Evolutionary conservation across 2,329 filamentous ascomycete species (phyloP), one percentile per base, ranked within the genome.

Genomic region (Arthrobotrys musiformis): DNA sequence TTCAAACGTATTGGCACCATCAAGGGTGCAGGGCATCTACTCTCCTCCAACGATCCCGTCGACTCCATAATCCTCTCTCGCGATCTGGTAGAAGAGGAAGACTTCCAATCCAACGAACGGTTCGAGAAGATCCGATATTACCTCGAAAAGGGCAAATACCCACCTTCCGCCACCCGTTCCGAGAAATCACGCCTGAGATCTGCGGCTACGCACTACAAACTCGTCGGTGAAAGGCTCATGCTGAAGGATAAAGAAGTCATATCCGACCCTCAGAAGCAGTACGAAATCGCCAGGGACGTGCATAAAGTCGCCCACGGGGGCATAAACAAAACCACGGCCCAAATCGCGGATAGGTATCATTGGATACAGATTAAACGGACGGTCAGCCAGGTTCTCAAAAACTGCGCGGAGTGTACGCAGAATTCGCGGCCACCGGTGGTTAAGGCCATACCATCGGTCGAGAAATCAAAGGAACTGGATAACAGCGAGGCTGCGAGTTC

Each of bases 101-200:
- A 90, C 79, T 89, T 88, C 62, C 86, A 89, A 11, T 89, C 88
- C 8, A 94, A 97, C 86, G 94, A 97, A 85, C 92, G 95, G 81
- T 98, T 98, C 86, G 94, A 97, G 86, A 97, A 97, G 87, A 98
- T 98, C 83, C 92, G 94, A 82, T 98, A 92, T 86, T 98, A 98
- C 85, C 90, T 98, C 82, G 96, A 97, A 85, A 93, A 94, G 83
- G 91, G 91, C 82, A 93, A 94, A 84, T 98, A 99, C 84, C 95
- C 95, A 75, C 90, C 91, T 81, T 94, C 94, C 79, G 94, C 94
- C 82, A 93, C 97, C 86, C 90, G 94, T 74, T 94, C 94, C 70
- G 95, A 98, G 84, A 98, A 98, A 88, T 94, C 91, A 85, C 92
- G 94, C 81, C 89, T 99, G 70, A 90, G 95, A 81, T 97, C 92